Percentiles rank a stretch among this genome's conserved stretches.
phyloP scores from a whole-genome alignment of 2,329 filamentous ascomycete species.

The Alternaria conjuncta region DNA sequence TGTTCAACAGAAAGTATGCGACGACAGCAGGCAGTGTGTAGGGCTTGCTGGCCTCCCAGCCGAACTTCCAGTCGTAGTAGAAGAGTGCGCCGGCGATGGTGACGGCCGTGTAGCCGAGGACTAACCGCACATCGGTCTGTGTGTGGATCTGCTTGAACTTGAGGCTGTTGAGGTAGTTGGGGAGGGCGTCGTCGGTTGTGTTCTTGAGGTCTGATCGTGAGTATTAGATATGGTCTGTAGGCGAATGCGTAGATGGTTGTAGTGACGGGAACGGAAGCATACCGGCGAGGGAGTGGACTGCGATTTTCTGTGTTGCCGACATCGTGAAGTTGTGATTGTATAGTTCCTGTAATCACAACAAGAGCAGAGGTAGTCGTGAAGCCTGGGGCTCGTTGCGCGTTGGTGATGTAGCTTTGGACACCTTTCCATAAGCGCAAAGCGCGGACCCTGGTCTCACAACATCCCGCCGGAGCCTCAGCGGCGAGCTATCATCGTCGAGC shows the following conservation, averaged over 20 bases:
- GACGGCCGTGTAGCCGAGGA: slow-evolving; percentile 83
- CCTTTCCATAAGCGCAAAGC: slow-evolving; percentile 44
- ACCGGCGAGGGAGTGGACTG: slow-evolving; percentile 73
- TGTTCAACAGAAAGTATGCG: slow-evolving; percentile 80
- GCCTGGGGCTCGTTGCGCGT: slow-evolving; percentile 12
- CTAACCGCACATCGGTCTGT: slow-evolving; percentile 81
- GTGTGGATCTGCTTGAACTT: slow-evolving; percentile 82
- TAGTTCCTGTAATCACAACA: background rate
- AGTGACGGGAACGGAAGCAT: slow-evolving; percentile 14
- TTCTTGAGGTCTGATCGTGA: slow-evolving; percentile 83
- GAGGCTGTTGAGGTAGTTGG: slow-evolving; percentile 90
- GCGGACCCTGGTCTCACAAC: slow-evolving; percentile 37
- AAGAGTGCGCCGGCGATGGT: slow-evolving; percentile 82
- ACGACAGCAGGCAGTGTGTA: slow-evolving; percentile 82
- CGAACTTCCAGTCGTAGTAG: slow-evolving; percentile 87
- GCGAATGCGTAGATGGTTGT: slow-evolving; percentile 8
- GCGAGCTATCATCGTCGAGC: slow-evolving; percentile 26
- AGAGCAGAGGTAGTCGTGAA: background rate
- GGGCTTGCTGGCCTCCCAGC: slow-evolving; percentile 84
- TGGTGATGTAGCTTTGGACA: slow-evolving; percentile 29
- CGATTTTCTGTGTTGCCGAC: slow-evolving; percentile 59
- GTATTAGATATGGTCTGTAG: slow-evolving; percentile 17
- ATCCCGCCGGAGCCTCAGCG: slow-evolving; percentile 34
- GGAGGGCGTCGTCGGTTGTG: slow-evolving; percentile 91
- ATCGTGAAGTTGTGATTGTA: slow-evolving; percentile 23